Evolutionary conservation across 768 basidiomycete species (phyloP), one percentile per base, ranked within the genome.

Genomic region (Mycena venus): DNA sequence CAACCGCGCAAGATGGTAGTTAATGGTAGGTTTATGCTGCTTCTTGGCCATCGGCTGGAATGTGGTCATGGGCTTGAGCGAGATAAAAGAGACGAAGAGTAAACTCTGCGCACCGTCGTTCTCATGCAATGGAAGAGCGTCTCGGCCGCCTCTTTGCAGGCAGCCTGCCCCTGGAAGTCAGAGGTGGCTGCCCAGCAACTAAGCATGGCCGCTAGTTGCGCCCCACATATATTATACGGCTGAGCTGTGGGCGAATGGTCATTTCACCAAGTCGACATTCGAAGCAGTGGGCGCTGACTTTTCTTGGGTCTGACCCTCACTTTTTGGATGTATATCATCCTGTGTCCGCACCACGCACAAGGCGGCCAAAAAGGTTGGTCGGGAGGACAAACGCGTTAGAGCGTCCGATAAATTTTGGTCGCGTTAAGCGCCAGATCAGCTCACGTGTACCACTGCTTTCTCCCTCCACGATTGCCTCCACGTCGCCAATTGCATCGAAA

Each of bases 1-100:
- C 75, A 96, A 87, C 82, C 95, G 91, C 78, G 94, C 92, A 76
- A 97, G 91, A 83, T 96, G 95, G 82, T 95, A 97, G 83, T 97
- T 97, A 86, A 97, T 96, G 38, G 94, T 91, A 38, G 96, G 90
- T 80, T 88, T 89, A 63, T 92, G 94, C 53, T 83, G 83, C 80
- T 92, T 95, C 73, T 91, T 91, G 60, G 89, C 87, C 80, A 91
- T 86, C 14, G 93, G 92, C 95, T 96, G 79, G 15, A 38, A n/a
- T 23, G 29, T 21, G 53, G 73, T 17, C 56, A 67, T 31, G 29
- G 68, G 62, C n/a, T 44, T 72, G 21, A 64, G 51, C 44, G 40
- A 36, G 61, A n/a, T 38, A 7, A 47, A 69, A 31, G 55, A 49
- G 55, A 64, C 25, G 66, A 64, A 70, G 36, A 31, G 40, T 10